Percentiles rank a stretch among this genome's conserved stretches.
phyloP scores from a whole-genome alignment of 352 stramenopile species.

The Phytophthora cajani region DNA sequence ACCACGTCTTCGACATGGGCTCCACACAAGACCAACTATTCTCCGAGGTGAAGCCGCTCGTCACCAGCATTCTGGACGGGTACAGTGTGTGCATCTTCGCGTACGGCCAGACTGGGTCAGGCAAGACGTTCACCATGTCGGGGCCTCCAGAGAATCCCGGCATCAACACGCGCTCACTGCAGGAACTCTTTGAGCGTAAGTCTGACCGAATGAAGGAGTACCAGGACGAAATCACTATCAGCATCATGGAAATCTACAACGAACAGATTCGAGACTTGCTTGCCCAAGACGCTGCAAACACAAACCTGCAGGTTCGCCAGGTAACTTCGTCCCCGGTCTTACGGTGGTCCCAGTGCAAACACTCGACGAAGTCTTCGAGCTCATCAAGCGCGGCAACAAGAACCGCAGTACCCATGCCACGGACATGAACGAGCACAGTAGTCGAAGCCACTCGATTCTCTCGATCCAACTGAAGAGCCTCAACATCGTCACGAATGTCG shows the following conservation, averaged over 20 bases:
- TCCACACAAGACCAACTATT: conserved; percentile 85
- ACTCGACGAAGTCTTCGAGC: conserved; percentile 84
- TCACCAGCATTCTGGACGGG: conserved; percentile 87
- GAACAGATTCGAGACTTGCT: conserved; percentile 96
- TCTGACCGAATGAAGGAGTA: conserved; percentile 70
- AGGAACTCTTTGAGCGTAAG: conserved; percentile 86
- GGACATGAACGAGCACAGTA: conserved; percentile 92
- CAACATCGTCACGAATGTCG: conserved; percentile 78
- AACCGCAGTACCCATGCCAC: conserved; percentile 87
- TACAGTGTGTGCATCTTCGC: conserved; percentile 93
- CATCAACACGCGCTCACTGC: conserved; percentile 87
- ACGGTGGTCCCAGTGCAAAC: conserved; percentile 78
- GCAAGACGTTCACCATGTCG: conserved; percentile 90
- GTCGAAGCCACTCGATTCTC: conserved; percentile 89
- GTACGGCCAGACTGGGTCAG: conserved; percentile 87
- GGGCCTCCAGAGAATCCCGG: conserved; percentile 71
- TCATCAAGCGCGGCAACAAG: conserved; percentile 88
- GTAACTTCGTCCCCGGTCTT: conserved; percentile 86
- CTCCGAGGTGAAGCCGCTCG: conserved; percentile 73
- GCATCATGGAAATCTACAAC: conserved; percentile 97
- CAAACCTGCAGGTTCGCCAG: conserved; percentile 86
- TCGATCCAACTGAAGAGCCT: conserved; percentile 85
- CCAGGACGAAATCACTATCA: conserved; percentile 88
- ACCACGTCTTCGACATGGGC: conserved; percentile 83
- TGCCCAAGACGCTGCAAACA: conserved; percentile 78